Base-by-base conservation (phyloP, 768 basidiomycete species). In the Phanerochaete sordida region DNA sequence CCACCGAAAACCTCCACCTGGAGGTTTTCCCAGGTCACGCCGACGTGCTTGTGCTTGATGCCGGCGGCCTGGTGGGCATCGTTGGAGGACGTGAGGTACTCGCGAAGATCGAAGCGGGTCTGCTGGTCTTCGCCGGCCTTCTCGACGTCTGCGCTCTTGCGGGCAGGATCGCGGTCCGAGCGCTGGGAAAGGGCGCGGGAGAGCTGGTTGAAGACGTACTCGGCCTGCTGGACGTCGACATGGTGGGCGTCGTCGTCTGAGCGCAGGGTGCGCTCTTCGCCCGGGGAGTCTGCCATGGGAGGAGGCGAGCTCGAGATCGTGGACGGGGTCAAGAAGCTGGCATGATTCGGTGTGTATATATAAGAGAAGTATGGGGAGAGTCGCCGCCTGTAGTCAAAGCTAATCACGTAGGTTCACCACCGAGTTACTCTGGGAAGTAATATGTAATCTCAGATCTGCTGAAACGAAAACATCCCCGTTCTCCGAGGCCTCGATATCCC, bases 41-140 rank as follows among this genome's bases (percentile, higher is more conserved):
- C 88, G 8, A 91, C 87, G 60, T 87, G 85, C 79, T 91, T 91
- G 65, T 86, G 84, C 60, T 81, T 81, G 49, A 90, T 85, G 16
- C 88, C 88, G 1, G 86, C 86, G 21, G 72, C 68, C 57, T 88
- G 81, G 53, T 83, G 79, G 1, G 84, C 83, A 64, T 88, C 86
- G 67, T 87, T 88, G 15, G 83, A 85, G 8, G 83, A 82, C 2
- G 82, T 74, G 30, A 91, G 77, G 64, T 88, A 90, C 60, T 88
- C 87, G 16, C 80, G 81, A 21, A 91, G 81, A 69, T 89, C 82
- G 63, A 89, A 90, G 0, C 68, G 69, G 16, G 75, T 72, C 8
- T 74, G 72, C 9, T 68, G 66, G 7, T 73, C 70, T 3, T 71
- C 71, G 15, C 60, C 69, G 11, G 68, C 76, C 59, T 79, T 76